phyloP scores from a whole-genome alignment of 2,329 filamentous ascomycete species.

The Xylaria hypoxylon region DNA sequence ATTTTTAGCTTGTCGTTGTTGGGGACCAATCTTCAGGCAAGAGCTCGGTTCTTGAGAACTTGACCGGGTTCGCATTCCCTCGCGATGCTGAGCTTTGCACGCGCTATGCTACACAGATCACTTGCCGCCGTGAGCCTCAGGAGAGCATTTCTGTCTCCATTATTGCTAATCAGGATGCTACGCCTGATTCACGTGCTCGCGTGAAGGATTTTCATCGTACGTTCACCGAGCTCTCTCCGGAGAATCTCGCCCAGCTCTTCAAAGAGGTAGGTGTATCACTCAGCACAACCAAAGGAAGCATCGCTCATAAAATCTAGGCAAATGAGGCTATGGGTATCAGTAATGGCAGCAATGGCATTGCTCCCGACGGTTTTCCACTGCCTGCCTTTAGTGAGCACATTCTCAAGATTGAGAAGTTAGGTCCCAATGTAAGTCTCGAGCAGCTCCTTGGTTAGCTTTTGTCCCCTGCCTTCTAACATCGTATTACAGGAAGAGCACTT shows the following conservation, averaged over 20 bases:
- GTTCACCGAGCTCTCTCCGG: constrained; percentile 43
- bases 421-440: constrained; percentile 53
- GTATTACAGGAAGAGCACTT: constrained; percentile 56
- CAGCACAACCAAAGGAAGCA: neutral
- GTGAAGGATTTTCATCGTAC: constrained; percentile 49
- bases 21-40: constrained; percentile 90
- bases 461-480: constrained; percentile 5
- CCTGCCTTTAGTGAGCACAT: constrained; percentile 61
- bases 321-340: constrained; percentile 60
- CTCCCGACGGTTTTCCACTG: constrained; percentile 22
- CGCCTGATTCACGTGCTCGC: constrained; percentile 39
- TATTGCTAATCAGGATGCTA: constrained; percentile 49
- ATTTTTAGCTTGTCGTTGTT: constrained; percentile 78
- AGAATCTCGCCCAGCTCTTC: constrained; percentile 55
- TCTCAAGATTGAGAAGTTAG: constrained; percentile 58
- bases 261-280: constrained; percentile 50
- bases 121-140: constrained; percentile 53
- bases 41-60: constrained; percentile 81
- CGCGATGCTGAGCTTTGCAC: constrained; percentile 60
- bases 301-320: constrained; percentile 49
- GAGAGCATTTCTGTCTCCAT: constrained; percentile 58
- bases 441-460: neutral
- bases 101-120: constrained; percentile 62
- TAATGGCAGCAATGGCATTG: constrained; percentile 24
- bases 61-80: constrained; percentile 63